Evolutionary conservation across 139 green algal species (phyloP).

Genomic region (Auxenochlorella pyrenoidosa): DNA sequence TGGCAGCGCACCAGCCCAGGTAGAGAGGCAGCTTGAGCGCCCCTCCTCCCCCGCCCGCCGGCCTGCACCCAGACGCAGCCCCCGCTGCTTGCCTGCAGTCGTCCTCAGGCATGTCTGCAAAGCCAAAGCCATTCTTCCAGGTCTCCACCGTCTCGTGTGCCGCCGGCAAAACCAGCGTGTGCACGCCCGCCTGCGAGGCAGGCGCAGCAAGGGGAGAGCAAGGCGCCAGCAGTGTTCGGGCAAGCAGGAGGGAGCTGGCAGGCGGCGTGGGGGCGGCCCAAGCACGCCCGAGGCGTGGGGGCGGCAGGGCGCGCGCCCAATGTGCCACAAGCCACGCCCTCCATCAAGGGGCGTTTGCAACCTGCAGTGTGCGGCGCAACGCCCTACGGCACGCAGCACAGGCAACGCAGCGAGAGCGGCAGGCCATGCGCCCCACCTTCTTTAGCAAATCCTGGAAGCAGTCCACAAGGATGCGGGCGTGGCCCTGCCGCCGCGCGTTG

Average conservation of each 20-base stretch:
- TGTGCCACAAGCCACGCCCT: not conserved
- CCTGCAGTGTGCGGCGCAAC: no score
- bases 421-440: not conserved
- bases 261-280: no score
- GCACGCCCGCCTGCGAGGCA: conserved; percentile 53
- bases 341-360: no score
- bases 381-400: no score
- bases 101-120: conserved; percentile 59
- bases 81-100: conserved; percentile 37
- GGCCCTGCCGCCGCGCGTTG: conserved; percentile 65
- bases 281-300: no score
- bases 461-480: conserved; percentile 25
- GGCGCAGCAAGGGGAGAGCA: no score
- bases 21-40: not conserved
- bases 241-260: no score
- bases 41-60: no score
- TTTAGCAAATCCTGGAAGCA: conserved; percentile 29
- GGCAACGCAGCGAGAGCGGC: no score
- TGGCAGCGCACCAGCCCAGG: not conserved
- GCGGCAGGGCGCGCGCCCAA: not conserved
- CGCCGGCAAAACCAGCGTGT: conserved; percentile 59
- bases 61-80: not conserved
- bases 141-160: conserved; percentile 64
- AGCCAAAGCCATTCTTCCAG: conserved; percentile 68
- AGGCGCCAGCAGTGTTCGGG: no score